Percentiles rank a stretch among this genome's conserved stretches.
Evolutionary conservation across 2,329 filamentous ascomycete genomes (phyloP).

Genomic region (Cladophialophora bantiana): DNA sequence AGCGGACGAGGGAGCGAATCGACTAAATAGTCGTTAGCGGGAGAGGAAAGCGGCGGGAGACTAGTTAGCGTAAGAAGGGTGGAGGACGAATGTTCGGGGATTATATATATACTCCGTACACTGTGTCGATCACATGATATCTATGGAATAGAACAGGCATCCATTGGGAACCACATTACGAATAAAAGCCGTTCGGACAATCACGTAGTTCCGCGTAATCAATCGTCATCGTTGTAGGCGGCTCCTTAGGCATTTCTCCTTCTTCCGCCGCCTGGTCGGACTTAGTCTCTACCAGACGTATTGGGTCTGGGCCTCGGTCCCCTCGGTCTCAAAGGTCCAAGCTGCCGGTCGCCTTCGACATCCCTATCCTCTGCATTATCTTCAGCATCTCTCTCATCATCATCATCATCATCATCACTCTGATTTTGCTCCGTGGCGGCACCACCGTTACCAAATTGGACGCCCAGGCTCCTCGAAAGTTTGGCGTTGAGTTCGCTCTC

Average conservation of each 20-base stretch:
- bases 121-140: too few species aligned
- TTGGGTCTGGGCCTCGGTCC: not conserved
- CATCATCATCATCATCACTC: slow-evolving; percentile 5
- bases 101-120: too few species aligned
- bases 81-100: too few species aligned
- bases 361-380: not conserved
- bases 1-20: too few species aligned
- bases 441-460: slow-evolving; percentile 43
- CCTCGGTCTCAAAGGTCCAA: slow-evolving; percentile 16
- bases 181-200: too few species aligned
- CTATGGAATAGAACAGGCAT: too few species aligned
- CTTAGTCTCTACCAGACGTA: slow-evolving; percentile 1
- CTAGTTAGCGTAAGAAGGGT: too few species aligned
- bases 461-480: slow-evolving; percentile 67
- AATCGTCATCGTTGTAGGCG: slow-evolving; percentile 19
- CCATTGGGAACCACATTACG: too few species aligned
- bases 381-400: not conserved
- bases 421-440: not conserved
- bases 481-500: slow-evolving; percentile 64
- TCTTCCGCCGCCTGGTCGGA: not conserved
- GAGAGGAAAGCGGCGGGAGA: too few species aligned
- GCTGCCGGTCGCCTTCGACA: slow-evolving; percentile 6
- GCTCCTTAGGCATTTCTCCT: slow-evolving; percentile 4
- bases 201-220: not conserved
- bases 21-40: too few species aligned